phyloP scores from a whole-genome alignment of 352 stramenopile genomes.

The Pelagophyceae sp. region DNA sequence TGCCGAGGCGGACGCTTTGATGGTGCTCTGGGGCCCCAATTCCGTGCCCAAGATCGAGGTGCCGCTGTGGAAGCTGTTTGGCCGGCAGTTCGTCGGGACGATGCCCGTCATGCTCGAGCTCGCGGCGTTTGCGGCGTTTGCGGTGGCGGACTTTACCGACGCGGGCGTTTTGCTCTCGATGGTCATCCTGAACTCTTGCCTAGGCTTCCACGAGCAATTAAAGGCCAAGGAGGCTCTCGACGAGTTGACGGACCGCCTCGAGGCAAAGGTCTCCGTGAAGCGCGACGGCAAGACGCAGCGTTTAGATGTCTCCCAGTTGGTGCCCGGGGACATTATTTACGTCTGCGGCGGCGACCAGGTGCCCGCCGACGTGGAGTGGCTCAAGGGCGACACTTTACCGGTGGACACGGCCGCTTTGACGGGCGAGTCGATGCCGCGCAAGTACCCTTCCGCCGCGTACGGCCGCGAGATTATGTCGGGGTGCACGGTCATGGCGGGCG shows the following conservation, averaged over 20 bases:
- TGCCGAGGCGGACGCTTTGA: too few species aligned
- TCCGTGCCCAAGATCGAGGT: too few species aligned
- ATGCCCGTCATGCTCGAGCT: constrained; percentile 72
- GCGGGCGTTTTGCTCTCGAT: constrained; percentile 21
- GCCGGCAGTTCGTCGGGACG: constrained; percentile 51
- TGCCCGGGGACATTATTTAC: constrained; percentile 84
- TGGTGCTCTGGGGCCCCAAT: too few species aligned
- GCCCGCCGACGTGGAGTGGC: constrained; percentile 77
- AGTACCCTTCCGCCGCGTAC: too few species aligned
- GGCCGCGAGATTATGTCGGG: too few species aligned
- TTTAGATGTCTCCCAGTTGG: constrained; percentile 49
- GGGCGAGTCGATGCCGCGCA: constrained; percentile 84
- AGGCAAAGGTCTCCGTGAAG: constrained; percentile 68
- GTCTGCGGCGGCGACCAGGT: constrained; percentile 74
- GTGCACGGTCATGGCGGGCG: constrained; percentile 66
- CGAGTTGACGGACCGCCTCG: constrained; percentile 70
- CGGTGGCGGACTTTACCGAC: constrained; percentile 16
- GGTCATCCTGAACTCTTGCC: constrained; percentile 23
- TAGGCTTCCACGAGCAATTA: constrained; percentile 23
- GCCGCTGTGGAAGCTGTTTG: too few species aligned
- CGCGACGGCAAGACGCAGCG: constrained; percentile 72
- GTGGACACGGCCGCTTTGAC: constrained; percentile 82
- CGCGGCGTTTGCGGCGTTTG: constrained; percentile 39
- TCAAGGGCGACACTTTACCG: constrained; percentile 54
- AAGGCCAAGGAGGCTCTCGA: constrained; percentile 69